Conservation (phyloP, 78 protist species). For the Salpingoeca rosetta region DNA sequence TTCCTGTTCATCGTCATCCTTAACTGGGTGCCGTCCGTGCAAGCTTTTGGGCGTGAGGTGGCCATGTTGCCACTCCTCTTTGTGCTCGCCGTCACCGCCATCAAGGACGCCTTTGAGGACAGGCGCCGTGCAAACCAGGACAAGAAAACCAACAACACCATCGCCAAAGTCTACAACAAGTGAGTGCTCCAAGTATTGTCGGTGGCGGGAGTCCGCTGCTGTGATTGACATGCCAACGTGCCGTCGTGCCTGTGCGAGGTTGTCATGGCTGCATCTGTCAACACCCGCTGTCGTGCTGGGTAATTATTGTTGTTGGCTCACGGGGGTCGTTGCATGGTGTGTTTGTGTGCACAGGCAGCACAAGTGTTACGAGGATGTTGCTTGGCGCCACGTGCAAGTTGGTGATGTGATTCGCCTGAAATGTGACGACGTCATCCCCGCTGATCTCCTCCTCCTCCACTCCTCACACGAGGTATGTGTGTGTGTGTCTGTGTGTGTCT, state of each 20-base stretch:
- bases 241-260: neutral
- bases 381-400: constrained; percentile 27
- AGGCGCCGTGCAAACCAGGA: constrained; percentile 15
- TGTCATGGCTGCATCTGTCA: neutral
- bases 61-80: constrained; percentile 42
- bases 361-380: neutral
- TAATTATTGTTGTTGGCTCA: neutral
- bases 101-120: constrained; percentile 48
- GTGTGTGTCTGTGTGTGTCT: too few species aligned
- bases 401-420: constrained; percentile 55
- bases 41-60: constrained; percentile 22
- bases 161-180: neutral
- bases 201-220: too few species aligned
- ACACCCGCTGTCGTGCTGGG: neutral
- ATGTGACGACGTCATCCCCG: constrained; percentile 48
- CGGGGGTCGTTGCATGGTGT: too few species aligned
- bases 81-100: constrained; percentile 42
- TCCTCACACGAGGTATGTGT: constrained; percentile 7
- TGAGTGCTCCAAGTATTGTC: too few species aligned
- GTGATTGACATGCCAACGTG: too few species aligned
- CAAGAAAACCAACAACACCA: constrained; percentile 5
- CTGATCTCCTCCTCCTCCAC: constrained; percentile 54
- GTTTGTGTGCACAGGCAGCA: too few species aligned
- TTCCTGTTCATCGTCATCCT: constrained; percentile 42
- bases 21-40: constrained; percentile 22